Evolutionary conservation across 2,329 filamentous ascomycete species (phyloP).

Genomic region (Ceratocystis colombiana): DNA sequence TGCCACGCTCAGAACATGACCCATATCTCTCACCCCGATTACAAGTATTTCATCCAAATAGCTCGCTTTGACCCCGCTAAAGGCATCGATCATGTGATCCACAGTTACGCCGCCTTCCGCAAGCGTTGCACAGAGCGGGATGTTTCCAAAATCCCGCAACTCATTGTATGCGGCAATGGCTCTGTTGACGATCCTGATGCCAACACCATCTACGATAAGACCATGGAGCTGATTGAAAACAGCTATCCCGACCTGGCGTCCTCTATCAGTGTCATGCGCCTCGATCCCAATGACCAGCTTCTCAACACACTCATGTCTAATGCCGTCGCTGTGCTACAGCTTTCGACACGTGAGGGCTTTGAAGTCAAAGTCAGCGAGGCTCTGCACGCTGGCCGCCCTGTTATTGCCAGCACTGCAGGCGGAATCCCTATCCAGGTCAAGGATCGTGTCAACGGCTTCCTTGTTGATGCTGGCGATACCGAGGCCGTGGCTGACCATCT

Average conservation of each 20-base stretch:
- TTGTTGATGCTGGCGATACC: conserved; percentile 62
- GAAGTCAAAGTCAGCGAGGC: conserved; percentile 82
- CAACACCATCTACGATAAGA: conserved; percentile 59
- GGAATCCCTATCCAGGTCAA: conserved; percentile 72
- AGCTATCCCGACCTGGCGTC: conserved; percentile 51
- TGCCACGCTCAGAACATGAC: conserved; percentile 52
- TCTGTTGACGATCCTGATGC: conserved; percentile 75
- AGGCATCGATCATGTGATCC: conserved; percentile 67
- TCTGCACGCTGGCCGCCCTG: conserved; percentile 66
- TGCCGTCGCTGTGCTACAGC: conserved; percentile 63
- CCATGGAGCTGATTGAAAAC: conserved; percentile 55
- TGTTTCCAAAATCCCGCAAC: conserved; percentile 51
- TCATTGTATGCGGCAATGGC: conserved; percentile 68
- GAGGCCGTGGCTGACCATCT: conserved; percentile 59
- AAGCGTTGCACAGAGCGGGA: conserved; percentile 46
- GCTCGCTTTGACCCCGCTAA: conserved; percentile 77
- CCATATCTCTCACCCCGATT: conserved; percentile 47
- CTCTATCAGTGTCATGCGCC: conserved; percentile 64
- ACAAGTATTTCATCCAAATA: conserved; percentile 67
- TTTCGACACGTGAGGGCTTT: conserved; percentile 73
- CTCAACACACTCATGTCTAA: conserved; percentile 67
- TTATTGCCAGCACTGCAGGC: conserved; percentile 66
- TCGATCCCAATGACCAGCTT: conserved; percentile 68
- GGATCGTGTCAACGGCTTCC: conserved; percentile 59
- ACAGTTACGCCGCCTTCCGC: conserved; percentile 64